These are phyloP conservation scores for Blastobotrys parvus DNA, from an alignment of 805 yeast genomes.

Conservation along the genomic window DNA sequence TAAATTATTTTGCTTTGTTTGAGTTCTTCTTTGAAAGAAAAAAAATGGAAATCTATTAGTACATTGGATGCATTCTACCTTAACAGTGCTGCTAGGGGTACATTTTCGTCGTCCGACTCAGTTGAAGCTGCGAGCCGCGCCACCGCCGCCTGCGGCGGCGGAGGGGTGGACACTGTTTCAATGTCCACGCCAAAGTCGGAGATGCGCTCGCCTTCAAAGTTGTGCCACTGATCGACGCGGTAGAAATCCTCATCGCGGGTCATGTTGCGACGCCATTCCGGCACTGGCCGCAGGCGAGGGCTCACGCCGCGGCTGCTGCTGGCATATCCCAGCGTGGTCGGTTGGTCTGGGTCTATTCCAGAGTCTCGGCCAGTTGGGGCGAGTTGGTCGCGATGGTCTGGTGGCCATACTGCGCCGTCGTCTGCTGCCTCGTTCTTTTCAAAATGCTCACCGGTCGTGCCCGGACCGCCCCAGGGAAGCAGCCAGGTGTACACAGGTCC, in stretches of 20 bases:
- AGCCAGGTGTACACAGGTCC: slow-evolving; percentile 61
- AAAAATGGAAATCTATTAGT: too few species aligned
- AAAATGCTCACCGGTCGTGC: slow-evolving; percentile 52
- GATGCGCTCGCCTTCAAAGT: slow-evolving; percentile 74
- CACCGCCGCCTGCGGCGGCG: background rate
- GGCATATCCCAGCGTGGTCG: background rate
- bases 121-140: background rate
- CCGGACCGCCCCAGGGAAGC: slow-evolving; percentile 61
- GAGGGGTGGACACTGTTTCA: slow-evolving; percentile 8
- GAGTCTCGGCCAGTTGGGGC: slow-evolving; percentile 12
- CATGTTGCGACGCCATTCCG: background rate
- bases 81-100: slow-evolving; percentile 6
- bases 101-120: slow-evolving; percentile 5
- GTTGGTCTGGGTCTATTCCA: background rate
- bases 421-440: slow-evolving; percentile 43
- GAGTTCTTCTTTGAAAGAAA: background rate
- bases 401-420: slow-evolving; percentile 81
- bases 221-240: slow-evolving; percentile 51
- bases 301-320: background rate
- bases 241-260: slow-evolving; percentile 23
- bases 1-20: background rate
- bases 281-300: background rate
- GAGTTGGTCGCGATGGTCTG: slow-evolving; percentile 59
- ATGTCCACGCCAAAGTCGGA: slow-evolving; percentile 82
- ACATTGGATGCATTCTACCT: background rate